Evolutionary conservation across 768 basidiomycete species (phyloP), one percentile per base, ranked within the genome.

Genomic region (Gymnopilus junonius): DNA sequence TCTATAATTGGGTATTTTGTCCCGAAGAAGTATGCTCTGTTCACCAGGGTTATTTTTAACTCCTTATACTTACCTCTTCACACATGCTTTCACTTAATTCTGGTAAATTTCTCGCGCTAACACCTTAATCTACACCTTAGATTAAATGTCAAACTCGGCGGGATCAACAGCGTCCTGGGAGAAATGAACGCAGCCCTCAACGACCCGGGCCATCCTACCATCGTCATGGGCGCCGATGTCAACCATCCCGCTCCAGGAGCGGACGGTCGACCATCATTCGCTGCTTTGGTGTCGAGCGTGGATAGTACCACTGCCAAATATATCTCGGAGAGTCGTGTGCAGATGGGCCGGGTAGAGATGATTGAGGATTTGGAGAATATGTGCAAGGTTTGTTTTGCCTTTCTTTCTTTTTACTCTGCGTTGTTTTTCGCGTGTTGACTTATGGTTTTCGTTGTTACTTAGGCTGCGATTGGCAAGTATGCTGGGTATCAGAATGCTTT

Each of bases 161-260:
- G 93, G 0, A 87, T 94, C 71, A 94, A 95, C 67, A 81, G 84
- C 0, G 81, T 94, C 23, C 90, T 91, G 0, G 87, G 91, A 29
- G 81, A 87, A 0, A 75, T 79, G 2, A 77, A 83, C 15, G 39
- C 32, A 2, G 34, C 54, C 4, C 76, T 94, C 0, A 85, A 83
- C 0, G 91, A 94, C 68, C 84, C 87, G 0, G 78, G 81, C 35
- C 85, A 88, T 63, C 92, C 92, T 0, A 91, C 92, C 0, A 86
- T 94, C 8, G 86, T 94, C 23, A 87, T 94, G 83, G 93, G 91
- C 61, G 92, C 92, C 4, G 92, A 94, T 70, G 91, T 92, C 20
- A 91, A 92, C 46, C 92, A 94, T 67, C 92, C 93, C 0, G 86
- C 91, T 8, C 92, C 93, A 15, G 92, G 92, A 4, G 84, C 91